Percentiles rank a stretch among this genome's conserved stretches.
phyloP scores from a whole-genome alignment of 1,284 basidiomycete genomes.

The Tilletia setariae region DNA sequence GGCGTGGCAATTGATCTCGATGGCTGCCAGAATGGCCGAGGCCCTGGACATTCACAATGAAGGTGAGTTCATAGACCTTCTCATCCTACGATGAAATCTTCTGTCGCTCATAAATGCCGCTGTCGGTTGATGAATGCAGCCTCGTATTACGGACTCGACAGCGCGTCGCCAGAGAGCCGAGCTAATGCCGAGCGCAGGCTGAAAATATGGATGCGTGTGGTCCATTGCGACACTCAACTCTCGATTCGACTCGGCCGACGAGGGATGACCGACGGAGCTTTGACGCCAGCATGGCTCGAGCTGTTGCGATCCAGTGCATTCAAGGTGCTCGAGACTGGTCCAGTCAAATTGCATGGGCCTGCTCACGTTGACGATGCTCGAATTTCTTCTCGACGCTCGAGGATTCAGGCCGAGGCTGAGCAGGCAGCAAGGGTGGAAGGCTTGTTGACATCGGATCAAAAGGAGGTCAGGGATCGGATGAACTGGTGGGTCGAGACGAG shows the following conservation, averaged over 20 bases:
- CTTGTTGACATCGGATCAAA: background rate
- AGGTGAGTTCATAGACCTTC: background rate
- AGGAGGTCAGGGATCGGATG: background rate
- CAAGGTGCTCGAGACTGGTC: constrained; percentile 18
- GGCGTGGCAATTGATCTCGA: constrained; percentile 38
- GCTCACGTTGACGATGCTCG: background rate
- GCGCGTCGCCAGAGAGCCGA: constrained; percentile 26
- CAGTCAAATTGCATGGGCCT: background rate
- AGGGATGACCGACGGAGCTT: constrained; percentile 33
- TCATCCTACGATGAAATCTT: no score
- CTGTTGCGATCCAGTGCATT: constrained; percentile 23
- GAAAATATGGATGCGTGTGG: constrained; percentile 39
- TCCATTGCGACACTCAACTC: constrained; percentile 38
- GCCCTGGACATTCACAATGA: constrained; percentile 37
- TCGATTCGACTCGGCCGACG: constrained; percentile 35
- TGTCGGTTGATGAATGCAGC: background rate
- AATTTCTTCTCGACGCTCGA: background rate
- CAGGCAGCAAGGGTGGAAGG: background rate
- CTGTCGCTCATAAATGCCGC: no score
- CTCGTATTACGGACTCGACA: constrained; percentile 33
- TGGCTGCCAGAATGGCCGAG: constrained; percentile 35
- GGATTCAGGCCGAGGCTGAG: background rate
- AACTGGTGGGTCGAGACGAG: constrained; percentile 8
- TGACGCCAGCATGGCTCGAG: constrained; percentile 36
- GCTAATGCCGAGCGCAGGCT: constrained; percentile 35